Evolutionary conservation across 2,329 filamentous ascomycete genomes (phyloP), one percentile per base, ranked within the genome.

Genomic region (Trichocomaceae sp.): DNA sequence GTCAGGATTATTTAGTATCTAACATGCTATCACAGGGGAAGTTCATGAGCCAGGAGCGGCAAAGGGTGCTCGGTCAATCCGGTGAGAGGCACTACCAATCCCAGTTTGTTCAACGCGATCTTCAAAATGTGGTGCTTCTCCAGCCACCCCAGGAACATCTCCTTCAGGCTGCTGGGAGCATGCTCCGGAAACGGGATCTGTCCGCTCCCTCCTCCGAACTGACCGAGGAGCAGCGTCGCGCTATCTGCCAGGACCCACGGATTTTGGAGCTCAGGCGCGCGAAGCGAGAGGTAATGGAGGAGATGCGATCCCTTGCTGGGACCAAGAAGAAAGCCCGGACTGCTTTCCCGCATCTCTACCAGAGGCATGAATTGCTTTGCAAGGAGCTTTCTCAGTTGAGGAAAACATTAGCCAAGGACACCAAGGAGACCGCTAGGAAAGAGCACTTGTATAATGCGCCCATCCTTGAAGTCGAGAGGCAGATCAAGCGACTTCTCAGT

Each of bases 111-210:
- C 12, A 29, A 15, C 55, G 60, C 17, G 59, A 66, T 58, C 62
- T 66, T 44, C 47, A 67, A 39, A 20, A 64, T 63, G 50, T 66
- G 8, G 58, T 66, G 37, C 64, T 66, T 53, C 63, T 67, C 55
- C 55, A 53, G 52, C 61, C 57, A 2, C 45, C 63, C 50, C 39
- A 67, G 57, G 61, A 67, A 45, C 58, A 58, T 57, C 47, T 67
- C 5, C 10, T 65, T 17, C 54, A 54, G 9, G 26, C 58, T 35
- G 58, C 61, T 52, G 53, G 59, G 19, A 64, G 60, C 37, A 67
- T 66, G 55, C 61, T 66, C 35, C 63, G 58, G 47, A 66, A 66
- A 39, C 61, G 59, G 45, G 63, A 66, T 57, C 39, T 47, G 10
- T 50, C 49, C 23, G 59, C 61, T 8, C 61, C 55, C 9, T 63